phyloP scores from a whole-genome alignment of 768 basidiomycete genomes.

The Rhodotorula sphaerocarpa region DNA sequence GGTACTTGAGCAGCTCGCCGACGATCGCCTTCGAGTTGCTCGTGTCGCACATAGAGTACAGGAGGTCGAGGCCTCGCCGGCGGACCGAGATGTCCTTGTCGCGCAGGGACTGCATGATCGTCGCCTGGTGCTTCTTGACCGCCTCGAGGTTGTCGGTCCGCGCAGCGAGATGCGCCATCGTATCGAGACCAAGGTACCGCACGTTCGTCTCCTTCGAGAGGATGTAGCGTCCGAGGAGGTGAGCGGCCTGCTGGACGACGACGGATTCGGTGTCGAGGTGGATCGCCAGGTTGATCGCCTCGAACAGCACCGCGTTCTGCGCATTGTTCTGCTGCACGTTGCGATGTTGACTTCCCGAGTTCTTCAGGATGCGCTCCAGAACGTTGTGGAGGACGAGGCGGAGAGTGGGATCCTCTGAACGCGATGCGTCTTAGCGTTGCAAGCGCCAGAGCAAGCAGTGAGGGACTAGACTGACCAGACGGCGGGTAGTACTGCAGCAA shows the following conservation, averaged over 20 bases:
- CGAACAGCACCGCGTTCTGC: constrained; percentile 94
- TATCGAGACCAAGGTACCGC: constrained; percentile 91
- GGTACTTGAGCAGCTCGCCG: constrained; percentile 84
- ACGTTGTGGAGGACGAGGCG: constrained; percentile 64
- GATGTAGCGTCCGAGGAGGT: constrained; percentile 89
- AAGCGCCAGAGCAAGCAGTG: neutral
- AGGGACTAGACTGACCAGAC: constrained; percentile 56
- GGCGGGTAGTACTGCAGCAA: constrained; percentile 92
- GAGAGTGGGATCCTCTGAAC: constrained; percentile 70
- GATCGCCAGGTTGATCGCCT: constrained; percentile 92
- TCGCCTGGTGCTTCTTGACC: constrained; percentile 90
- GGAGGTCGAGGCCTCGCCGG: constrained; percentile 80
- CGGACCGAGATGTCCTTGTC: constrained; percentile 97
- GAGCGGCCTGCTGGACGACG: constrained; percentile 76
- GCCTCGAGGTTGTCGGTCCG: constrained; percentile 81
- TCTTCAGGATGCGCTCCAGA: constrained; percentile 81
- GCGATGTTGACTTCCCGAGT: constrained; percentile 71
- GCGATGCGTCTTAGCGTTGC: too few relatives aligned
- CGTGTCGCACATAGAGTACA: constrained; percentile 99
- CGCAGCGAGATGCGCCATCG: constrained; percentile 95
- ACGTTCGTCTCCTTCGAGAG: constrained; percentile 98
- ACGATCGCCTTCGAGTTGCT: constrained; percentile 94
- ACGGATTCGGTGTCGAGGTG: constrained; percentile 86
- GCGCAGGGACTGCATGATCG: constrained; percentile 84
- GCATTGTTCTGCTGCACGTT: constrained; percentile 99